A percentile compares a stretch with the other conserved stretches of the same genome.
Conservation (phyloP, 208 protist species). For the Naegleria lovaniensis region DNA sequence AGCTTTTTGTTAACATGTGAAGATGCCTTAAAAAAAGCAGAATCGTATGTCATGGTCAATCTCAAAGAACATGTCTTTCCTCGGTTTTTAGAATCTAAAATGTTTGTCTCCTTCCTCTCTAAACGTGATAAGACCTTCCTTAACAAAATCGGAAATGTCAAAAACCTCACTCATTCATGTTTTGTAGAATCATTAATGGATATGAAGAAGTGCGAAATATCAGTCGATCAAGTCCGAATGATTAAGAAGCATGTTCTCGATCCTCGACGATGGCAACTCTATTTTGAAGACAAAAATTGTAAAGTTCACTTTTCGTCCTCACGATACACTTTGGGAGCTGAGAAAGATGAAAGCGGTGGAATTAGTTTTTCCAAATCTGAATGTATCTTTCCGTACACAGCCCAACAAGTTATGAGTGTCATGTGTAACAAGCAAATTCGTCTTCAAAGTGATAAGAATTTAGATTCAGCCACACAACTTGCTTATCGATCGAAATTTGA, state of each 20-base stretch:
- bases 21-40: neutral
- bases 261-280: neutral
- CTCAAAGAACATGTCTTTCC: neutral
- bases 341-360: neutral
- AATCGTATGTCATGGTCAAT: neutral
- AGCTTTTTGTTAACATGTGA: neutral
- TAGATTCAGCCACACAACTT: neutral
- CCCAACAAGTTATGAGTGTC: neutral
- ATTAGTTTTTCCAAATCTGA: neutral
- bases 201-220: neutral
- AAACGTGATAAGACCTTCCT: neutral
- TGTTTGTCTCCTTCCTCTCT: neutral
- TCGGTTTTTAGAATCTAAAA: neutral
- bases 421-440: neutral
- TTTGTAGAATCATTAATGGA: neutral
- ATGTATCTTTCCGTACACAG: neutral
- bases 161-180: neutral
- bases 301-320: neutral
- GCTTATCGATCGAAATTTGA: neutral
- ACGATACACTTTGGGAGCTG: neutral
- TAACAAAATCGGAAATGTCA: neutral
- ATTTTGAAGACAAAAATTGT: neutral
- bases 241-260: neutral
- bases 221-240: neutral
- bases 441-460: neutral